Evolutionary conservation across 2,329 filamentous ascomycete genomes (phyloP), one percentile per base, ranked within the genome.

Genomic region (Cadophora sp.): DNA sequence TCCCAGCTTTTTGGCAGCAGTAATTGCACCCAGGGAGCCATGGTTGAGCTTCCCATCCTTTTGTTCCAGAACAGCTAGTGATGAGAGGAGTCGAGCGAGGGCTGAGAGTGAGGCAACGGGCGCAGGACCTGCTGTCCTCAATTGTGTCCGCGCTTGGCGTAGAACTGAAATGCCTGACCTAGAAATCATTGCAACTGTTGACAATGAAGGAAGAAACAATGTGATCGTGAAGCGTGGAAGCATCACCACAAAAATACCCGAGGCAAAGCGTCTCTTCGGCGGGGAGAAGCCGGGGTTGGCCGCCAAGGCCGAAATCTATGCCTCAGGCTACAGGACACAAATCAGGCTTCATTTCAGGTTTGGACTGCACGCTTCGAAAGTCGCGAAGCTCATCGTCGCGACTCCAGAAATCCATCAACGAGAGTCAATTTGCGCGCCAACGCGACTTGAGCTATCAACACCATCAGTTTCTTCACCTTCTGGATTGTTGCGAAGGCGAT

Each of bases 51-150:
- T 90, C 69, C 96, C 96, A 75, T 97, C 91, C 75, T 90, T 89
- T 81, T 98, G 96, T 82, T 99, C 96, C 69, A 99, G 87, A 63
- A 99, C 84, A 55, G 95, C 95, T 65, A 99, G 87, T 43, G 94
- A 96, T 60, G 94, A 97, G 67, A 96, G 85, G 68, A 97, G 83
- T 74, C 91, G 87, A 74, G 85, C 84, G 71, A 91, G 81, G 69
- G 86, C 83, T 66, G 87, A 88, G 78, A 76, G 66, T 14, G 76
- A 77, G 14, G 74, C 69, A 67, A 75, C 65, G 30, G 81, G 76
- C 78, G 81, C 77, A 77, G 75, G 67, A 76, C 68, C 74, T 59
- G 74, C 73, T 67, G 78, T 69, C 64, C 79, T 78, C 67, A 86
- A 78, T 76, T 83, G 83, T 56, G 69, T 73, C n/a, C 76, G 72